A percentile compares a stretch with the other conserved stretches of the same genome.
phyloP scores from a whole-genome alignment of 257 asterid genomes.

The Scutellaria minor region DNA sequence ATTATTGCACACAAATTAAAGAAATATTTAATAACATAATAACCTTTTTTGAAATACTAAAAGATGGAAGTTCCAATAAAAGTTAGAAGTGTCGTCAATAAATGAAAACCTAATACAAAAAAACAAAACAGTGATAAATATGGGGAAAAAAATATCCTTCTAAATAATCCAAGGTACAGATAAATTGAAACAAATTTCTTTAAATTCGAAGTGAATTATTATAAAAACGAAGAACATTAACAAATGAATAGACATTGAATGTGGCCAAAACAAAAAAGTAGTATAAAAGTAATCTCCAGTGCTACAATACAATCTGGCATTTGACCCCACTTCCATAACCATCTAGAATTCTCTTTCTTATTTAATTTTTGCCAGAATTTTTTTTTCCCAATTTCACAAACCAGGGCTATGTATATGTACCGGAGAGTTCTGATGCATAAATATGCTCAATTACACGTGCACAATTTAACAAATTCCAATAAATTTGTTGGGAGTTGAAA shows the following conservation, averaged over 20 bases:
- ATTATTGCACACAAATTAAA: too few species aligned
- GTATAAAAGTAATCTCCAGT: background rate
- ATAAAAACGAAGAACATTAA: background rate
- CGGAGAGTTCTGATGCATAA: slow-evolving; percentile 3
- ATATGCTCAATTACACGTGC: slow-evolving; percentile 15
- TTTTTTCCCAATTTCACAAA: background rate
- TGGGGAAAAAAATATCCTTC: too few species aligned
- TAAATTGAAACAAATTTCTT: too few species aligned
- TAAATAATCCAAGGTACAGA: too few species aligned
- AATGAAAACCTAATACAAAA: too few species aligned
- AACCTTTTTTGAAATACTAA: too few species aligned
- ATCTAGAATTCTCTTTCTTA: slow-evolving; percentile 1
- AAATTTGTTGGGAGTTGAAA: background rate
- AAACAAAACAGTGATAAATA: too few species aligned
- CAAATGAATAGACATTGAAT: background rate
- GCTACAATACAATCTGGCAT: slow-evolving; percentile 24
- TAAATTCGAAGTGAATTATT: too few species aligned
- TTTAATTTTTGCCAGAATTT: background rate
- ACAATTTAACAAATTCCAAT: slow-evolving; percentile 5
- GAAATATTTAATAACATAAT: too few species aligned
- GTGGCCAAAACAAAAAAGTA: slow-evolving; percentile 1
- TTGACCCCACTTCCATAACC: slow-evolving; percentile 24
- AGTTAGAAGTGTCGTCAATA: too few species aligned
- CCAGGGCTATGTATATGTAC: background rate
- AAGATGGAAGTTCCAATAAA: too few species aligned